Percentiles rank a stretch among this genome's conserved stretches.
phyloP scores from a whole-genome alignment of 495 filamentous ascomycete genomes.

The Penicillium crystallinum region DNA sequence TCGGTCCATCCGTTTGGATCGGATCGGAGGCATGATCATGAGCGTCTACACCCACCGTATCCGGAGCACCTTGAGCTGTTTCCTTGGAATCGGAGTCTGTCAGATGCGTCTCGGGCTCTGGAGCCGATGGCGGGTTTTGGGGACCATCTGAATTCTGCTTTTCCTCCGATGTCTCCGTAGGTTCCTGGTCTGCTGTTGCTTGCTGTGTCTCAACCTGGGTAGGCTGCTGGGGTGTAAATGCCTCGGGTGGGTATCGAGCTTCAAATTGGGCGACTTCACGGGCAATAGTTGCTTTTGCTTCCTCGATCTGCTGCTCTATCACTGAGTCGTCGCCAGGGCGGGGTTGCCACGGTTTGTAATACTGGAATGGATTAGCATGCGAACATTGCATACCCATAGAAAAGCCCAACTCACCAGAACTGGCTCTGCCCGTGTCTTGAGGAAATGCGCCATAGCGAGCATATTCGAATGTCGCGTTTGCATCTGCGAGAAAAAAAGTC shows the following conservation, averaged over 20 bases:
- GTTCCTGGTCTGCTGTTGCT: conserved; percentile 7
- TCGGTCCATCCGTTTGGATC: conserved; percentile 8
- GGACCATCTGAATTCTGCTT: background rate
- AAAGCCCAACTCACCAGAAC: conserved; percentile 58
- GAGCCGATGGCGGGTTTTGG: conserved; percentile 10
- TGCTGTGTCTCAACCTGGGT: background rate
- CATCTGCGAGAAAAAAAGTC: conserved; percentile 54
- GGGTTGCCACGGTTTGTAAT: conserved; percentile 83
- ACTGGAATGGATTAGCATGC: conserved; percentile 47
- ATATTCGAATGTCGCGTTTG: conserved; percentile 67
- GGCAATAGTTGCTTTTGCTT: conserved; percentile 48
- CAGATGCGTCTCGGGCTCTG: conserved; percentile 12
- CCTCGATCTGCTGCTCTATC: conserved; percentile 56
- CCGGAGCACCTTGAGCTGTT: conserved; percentile 14
- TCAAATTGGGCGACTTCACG: conserved; percentile 50
- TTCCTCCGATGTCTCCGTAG: conserved; percentile 8
- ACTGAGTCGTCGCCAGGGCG: conserved; percentile 55
- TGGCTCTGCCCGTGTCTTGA: conserved; percentile 70
- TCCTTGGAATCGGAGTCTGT: conserved; percentile 14
- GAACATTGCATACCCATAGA: background rate
- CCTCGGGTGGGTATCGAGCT: conserved; percentile 25
- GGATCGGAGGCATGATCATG: conserved; percentile 18
- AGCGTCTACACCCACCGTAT: conserved; percentile 27
- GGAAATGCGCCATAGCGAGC: conserved; percentile 65
- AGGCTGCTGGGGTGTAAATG: conserved; percentile 11